Conservation (phyloP, 805 yeast genomes). For the Tetrapisispora phaffii region DNA sequence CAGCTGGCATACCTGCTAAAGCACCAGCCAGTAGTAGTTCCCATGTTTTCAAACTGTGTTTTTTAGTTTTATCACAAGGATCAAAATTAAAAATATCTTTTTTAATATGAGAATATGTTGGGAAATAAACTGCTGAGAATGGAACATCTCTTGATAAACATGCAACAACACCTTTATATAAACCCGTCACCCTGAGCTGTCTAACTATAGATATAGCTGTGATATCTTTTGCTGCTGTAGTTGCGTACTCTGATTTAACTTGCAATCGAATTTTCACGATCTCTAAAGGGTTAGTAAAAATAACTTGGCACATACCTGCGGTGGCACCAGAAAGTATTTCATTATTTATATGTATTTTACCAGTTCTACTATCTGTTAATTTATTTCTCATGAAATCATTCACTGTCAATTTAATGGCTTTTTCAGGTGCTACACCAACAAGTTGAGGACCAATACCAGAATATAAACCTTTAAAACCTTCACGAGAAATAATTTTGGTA, state of each 20-base stretch:
- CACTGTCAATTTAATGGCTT: conserved; percentile 91
- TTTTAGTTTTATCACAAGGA: conserved; percentile 51
- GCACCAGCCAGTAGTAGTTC: conserved; percentile 85
- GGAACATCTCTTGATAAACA: conserved; percentile 93
- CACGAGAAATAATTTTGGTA: conserved; percentile 59
- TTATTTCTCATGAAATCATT: conserved; percentile 77
- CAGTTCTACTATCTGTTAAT: conserved; percentile 41
- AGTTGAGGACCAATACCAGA: conserved; percentile 91
- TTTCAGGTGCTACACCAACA: conserved; percentile 96
- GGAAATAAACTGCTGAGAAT: conserved; percentile 93
- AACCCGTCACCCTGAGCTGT: conserved; percentile 72
- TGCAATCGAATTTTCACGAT: conserved; percentile 91
- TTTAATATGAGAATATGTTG: conserved; percentile 90
- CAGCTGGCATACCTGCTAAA: conserved; percentile 96
- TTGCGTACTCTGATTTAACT: conserved; percentile 67
- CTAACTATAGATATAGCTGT: conserved; percentile 54
- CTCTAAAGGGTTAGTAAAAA: conserved; percentile 92
- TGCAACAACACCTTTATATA: conserved; percentile 86
- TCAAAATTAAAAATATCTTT: conserved; percentile 73
- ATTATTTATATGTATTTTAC: conserved; percentile 43
- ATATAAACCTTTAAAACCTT: conserved; percentile 79
- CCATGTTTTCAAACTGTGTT: conserved; percentile 60
- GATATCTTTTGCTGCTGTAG: conserved; percentile 26
- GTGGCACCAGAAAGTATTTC: conserved; percentile 84
- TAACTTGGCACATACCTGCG: conserved; percentile 95